phyloP scores from a whole-genome alignment of 345 rosid species.

The Eucalyptus viminalis region DNA sequence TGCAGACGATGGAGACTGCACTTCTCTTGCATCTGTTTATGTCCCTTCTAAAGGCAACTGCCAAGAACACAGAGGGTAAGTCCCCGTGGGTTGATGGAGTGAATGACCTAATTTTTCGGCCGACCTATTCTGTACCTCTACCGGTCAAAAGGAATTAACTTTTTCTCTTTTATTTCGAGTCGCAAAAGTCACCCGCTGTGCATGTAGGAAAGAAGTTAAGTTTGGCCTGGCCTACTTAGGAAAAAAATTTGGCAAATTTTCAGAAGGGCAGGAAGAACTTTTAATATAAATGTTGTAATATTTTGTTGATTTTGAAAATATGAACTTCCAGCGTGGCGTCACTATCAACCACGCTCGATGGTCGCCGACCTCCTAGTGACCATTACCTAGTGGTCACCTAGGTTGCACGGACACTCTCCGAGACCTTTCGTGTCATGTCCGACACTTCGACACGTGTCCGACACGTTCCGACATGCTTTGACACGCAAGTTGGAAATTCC shows the following conservation, averaged over 20 bases:
- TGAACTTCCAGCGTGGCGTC: background rate
- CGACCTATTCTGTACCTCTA: background rate
- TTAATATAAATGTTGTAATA: too few relatives aligned
- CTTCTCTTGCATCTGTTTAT: background rate
- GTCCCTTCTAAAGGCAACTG: background rate
- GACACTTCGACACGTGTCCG: too few relatives aligned
- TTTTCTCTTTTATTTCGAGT: background rate
- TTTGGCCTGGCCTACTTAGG: background rate
- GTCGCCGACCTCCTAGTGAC: accelerated
- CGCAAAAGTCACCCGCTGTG: background rate
- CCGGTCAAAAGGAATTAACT: background rate
- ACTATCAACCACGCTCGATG: too few relatives aligned
- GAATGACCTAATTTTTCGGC: background rate
- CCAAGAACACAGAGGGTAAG: background rate
- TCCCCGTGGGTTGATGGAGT: background rate
- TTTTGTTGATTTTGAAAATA: too few relatives aligned
- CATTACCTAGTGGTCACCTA: background rate
- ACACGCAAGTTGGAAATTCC: too few relatives aligned
- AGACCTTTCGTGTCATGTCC: too few relatives aligned
- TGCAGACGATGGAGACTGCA: background rate
- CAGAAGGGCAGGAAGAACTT: background rate
- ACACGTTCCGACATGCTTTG: too few relatives aligned
- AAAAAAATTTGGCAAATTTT: background rate
- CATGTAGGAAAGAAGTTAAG: too few relatives aligned
- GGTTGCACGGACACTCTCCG: too few relatives aligned